Evolutionary conservation across 192 early-diverging fungal species (phyloP).

Genomic region (Neocallimastix lanati): DNA sequence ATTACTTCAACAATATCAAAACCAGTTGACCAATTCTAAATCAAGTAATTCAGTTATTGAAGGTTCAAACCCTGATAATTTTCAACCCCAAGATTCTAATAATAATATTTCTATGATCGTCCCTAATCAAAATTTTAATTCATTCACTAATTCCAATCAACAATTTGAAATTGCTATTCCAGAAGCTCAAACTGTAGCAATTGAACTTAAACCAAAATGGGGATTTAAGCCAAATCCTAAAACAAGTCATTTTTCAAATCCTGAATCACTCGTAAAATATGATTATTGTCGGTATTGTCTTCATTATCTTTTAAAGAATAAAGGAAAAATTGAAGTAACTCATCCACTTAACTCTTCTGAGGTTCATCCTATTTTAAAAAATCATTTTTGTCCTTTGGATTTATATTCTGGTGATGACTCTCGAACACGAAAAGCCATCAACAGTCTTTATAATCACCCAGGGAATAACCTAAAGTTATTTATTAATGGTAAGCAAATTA

Average conservation of each 20-base stretch:
- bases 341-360: background rate
- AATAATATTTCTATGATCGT: no score
- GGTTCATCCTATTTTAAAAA: background rate
- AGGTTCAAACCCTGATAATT: no score
- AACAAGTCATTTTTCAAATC: background rate
- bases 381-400: slow-evolving; percentile 49
- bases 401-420: slow-evolving; percentile 21
- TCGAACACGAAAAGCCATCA: slow-evolving; percentile 15
- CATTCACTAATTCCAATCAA: background rate
- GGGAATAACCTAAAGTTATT: slow-evolving; percentile 36
- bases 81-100: no score
- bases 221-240: background rate
- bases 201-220: background rate
- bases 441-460: slow-evolving; percentile 14
- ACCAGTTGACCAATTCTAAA: no score
- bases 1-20: no score
- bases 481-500: slow-evolving; percentile 12
- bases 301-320: background rate
- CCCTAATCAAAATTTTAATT: background rate
- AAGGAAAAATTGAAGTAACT: background rate
- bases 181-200: background rate
- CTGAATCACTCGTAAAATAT: background rate
- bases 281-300: background rate
- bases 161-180: background rate
- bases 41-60: no score